Conservation (phyloP, 148 eudicot species). For the Mesembryanthemum crystallinum region DNA sequence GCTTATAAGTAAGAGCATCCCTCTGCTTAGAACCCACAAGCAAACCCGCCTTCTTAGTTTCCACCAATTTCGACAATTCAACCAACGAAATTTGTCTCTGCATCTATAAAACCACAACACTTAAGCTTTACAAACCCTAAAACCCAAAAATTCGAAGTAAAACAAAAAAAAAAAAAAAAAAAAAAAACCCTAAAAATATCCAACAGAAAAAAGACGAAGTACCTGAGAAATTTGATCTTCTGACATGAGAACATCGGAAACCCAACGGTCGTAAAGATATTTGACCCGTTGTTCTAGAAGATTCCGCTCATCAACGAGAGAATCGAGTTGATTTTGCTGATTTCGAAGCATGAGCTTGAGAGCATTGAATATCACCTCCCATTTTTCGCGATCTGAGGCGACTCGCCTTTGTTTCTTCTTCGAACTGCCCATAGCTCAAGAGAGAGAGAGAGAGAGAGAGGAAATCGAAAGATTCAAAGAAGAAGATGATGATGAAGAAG, state of each 20-base stretch:
- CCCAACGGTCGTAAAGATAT: neutral
- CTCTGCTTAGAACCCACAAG: constrained; percentile 36
- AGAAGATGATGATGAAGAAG: neutral
- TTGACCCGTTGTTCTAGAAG: constrained; percentile 1
- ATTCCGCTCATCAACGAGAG: neutral
- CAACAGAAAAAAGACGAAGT: no score
- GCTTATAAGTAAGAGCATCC: constrained; percentile 33
- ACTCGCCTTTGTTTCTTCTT: neutral
- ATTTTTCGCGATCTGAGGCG: constrained; percentile 5
- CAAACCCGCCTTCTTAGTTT: constrained; percentile 29
- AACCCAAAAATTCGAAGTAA: neutral
- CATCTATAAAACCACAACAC: constrained; percentile 39
- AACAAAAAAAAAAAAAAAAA: neutral
- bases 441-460: neutral
- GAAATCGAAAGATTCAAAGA: neutral
- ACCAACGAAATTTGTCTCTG: constrained; percentile 23
- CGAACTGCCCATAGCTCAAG: neutral
- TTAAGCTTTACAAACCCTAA: constrained; percentile 1
- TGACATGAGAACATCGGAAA: constrained; percentile 2
- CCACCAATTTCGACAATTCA: constrained; percentile 29
- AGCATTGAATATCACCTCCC: constrained; percentile 10
- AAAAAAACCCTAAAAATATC: constrained; percentile 3
- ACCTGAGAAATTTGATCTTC: constrained; percentile 10
- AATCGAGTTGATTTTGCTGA: neutral
- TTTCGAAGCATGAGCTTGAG: neutral